Evolutionary conservation across 108 stramenopile genomes (phyloP).

Genomic region (Pelagomonas calceolata): DNA sequence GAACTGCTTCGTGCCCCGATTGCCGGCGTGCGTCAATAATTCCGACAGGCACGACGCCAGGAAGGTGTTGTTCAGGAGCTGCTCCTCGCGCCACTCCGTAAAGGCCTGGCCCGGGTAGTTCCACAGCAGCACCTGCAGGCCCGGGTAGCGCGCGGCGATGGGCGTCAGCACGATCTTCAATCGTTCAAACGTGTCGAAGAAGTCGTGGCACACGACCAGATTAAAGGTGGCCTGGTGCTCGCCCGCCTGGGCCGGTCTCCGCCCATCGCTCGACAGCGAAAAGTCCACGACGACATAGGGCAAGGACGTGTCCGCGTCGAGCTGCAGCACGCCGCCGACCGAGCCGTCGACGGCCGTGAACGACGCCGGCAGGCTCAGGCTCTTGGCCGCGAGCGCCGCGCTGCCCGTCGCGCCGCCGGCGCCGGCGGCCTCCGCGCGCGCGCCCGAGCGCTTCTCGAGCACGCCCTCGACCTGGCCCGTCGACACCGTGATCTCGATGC

Average conservation of each 20-base stretch:
- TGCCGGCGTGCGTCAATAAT: slow-evolving; percentile 50
- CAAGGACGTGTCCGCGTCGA: slow-evolving; percentile 41
- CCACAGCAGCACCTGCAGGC: slow-evolving; percentile 64
- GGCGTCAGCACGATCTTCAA: slow-evolving; percentile 60
- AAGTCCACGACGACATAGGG: slow-evolving; percentile 35
- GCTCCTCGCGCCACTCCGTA: slow-evolving; percentile 56
- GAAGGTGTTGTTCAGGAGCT: slow-evolving; percentile 70
- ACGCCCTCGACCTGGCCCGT: neutral
- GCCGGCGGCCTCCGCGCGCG: neutral
- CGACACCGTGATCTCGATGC: too few relatives aligned
- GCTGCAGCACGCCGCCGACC: slow-evolving; percentile 18
- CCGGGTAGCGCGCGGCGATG: slow-evolving; percentile 53
- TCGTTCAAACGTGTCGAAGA: slow-evolving; percentile 69
- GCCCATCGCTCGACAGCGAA: too few relatives aligned
- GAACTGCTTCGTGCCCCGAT: slow-evolving; percentile 40
- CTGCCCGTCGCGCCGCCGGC: neutral
- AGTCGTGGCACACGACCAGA: slow-evolving; percentile 66
- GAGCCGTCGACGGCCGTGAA: slow-evolving; percentile 16
- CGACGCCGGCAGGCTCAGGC: slow-evolving; percentile 10
- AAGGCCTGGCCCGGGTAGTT: slow-evolving; percentile 81
- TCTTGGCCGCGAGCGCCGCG: slow-evolving; percentile 11
- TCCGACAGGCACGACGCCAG: slow-evolving; percentile 52
- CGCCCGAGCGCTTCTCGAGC: slow-evolving; percentile 16
- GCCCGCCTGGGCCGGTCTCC: neutral
- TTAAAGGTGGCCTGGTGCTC: slow-evolving; percentile 29